Base-by-base conservation (phyloP, 176 grass and related monocot species). In the Pharus latifolius region DNA sequence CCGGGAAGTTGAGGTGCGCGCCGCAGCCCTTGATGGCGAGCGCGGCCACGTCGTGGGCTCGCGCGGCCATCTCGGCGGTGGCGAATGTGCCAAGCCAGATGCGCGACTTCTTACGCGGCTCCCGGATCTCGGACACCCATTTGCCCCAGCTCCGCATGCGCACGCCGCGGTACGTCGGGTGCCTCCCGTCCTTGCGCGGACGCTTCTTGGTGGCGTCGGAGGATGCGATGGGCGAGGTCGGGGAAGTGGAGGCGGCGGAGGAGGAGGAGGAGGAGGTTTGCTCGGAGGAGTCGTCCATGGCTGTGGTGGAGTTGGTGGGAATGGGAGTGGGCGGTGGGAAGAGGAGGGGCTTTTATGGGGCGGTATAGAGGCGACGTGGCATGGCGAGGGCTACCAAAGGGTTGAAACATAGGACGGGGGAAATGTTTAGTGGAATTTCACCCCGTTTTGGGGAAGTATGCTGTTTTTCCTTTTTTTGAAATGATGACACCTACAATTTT, bases 71-170 rank as follows among this genome's bases (percentile, higher is more conserved):
- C 75, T 85, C 82, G 1, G 87, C 82, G 13, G 87, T 89, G 25
- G 87, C 52, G 73, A 89, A 89, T 4, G 87, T 89, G 40, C 87
- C 87, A 0, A 89, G 82, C 87, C 87, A 89, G 73, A 89, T 89
- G 73, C 87, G 82, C 0, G 82, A 85, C 82, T 89, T 89, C 82
- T 89, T 89, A 30, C 87, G 66, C n/a, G 82, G 87, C 87, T 89
- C 87, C 76, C 87, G 84, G 87, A 89, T 89, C 78, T 89, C 87
- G 0, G 87, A 89, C 72, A 89, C 87, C 87, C 87, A 89, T 67
- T 89, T 89, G 18, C 87, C 87, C 87, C 87, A 89, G 72, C 67
- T 82, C 4, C 87, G 82, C 87, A 84, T 84, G 51, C 87, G 87
- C 63, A 89, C 82, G 61, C 87, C 82, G 51, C 82, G 56, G 91